These are phyloP conservation scores for Elaeagnus macrophylla DNA, from an alignment of 306 rosid genomes.

Conservation along the genomic window DNA sequence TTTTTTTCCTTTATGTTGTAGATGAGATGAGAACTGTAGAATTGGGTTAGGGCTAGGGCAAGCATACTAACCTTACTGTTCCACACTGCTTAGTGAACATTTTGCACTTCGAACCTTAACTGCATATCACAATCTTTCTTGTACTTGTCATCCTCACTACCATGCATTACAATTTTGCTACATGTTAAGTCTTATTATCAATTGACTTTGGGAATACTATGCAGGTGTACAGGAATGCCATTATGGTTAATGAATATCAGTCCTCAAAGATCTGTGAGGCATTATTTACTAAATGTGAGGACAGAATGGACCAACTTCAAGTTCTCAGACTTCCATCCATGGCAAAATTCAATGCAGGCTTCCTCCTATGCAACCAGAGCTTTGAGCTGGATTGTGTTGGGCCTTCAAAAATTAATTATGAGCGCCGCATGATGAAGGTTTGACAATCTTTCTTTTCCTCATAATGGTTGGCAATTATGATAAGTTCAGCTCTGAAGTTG, in stretches of 20 bases:
- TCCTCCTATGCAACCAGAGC: conserved; percentile 72
- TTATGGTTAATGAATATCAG: conserved; percentile 57
- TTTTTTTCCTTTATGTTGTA: too few species aligned
- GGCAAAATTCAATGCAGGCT: conserved; percentile 94
- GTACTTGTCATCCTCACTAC: background rate
- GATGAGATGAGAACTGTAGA: too few species aligned
- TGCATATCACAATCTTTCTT: background rate
- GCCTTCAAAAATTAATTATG: conserved; percentile 69
- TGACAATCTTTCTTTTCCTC: conserved; percentile 1
- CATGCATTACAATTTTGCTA: background rate
- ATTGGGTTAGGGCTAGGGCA: too few species aligned
- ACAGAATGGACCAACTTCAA: conserved; percentile 89
- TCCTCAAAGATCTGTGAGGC: conserved; percentile 89
- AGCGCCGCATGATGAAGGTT: conserved; percentile 82
- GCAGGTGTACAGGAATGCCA: conserved; percentile 50
- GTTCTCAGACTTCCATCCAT: conserved; percentile 85
- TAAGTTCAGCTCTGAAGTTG: background rate
- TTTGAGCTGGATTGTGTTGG: conserved; percentile 74
- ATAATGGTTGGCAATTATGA: background rate
- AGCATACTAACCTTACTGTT: too few species aligned
- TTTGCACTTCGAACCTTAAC: too few species aligned
- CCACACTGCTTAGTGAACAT: too few species aligned
- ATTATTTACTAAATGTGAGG: conserved; percentile 75
- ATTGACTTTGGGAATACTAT: conserved; percentile 6
- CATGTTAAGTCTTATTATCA: background rate